Conservation (phyloP, 768 basidiomycete species). For the Solioccasus polychromus region DNA sequence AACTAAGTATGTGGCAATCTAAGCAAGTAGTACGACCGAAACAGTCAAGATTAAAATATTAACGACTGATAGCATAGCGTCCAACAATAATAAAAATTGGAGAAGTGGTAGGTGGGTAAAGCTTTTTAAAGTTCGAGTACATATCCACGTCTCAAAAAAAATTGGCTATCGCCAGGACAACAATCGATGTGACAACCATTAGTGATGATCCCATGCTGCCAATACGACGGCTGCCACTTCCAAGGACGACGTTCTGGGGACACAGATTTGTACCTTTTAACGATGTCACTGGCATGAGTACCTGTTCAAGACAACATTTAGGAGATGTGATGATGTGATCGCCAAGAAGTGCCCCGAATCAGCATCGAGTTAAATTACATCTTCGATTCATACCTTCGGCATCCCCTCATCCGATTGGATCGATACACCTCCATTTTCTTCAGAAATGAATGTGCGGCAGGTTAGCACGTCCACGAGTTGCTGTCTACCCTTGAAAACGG, state of each 20-base stretch:
- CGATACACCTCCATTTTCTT: slow-evolving; percentile 40
- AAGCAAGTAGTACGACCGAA: no score
- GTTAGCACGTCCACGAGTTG: slow-evolving; percentile 52
- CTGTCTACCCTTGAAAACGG: slow-evolving; percentile 40
- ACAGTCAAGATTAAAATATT: no score
- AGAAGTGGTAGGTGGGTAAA: no score
- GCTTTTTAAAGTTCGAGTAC: no score
- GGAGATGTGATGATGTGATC: neutral
- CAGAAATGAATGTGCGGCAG: slow-evolving; percentile 39
- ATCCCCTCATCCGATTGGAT: slow-evolving; percentile 40
- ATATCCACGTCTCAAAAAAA: slow-evolving; percentile 8
- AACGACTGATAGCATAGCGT: no score
- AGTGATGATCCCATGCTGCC: slow-evolving; percentile 7
- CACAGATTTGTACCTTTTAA: slow-evolving; percentile 23
- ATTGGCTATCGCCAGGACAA: slow-evolving; percentile 2
- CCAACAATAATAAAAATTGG: no score
- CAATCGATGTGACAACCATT: neutral
- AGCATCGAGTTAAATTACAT: neutral
- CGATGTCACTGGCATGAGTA: slow-evolving; percentile 34
- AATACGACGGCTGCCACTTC: neutral
- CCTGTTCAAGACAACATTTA: slow-evolving; percentile 16
- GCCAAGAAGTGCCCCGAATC: neutral
- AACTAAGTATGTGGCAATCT: no score
- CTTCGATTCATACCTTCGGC: slow-evolving; percentile 38
- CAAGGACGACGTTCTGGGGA: slow-evolving; percentile 10